A percentile compares a stretch with the other conserved stretches of the same genome.
phyloP scores from a whole-genome alignment of 2,329 filamentous ascomycete genomes.

The Penicillium frequentans region DNA sequence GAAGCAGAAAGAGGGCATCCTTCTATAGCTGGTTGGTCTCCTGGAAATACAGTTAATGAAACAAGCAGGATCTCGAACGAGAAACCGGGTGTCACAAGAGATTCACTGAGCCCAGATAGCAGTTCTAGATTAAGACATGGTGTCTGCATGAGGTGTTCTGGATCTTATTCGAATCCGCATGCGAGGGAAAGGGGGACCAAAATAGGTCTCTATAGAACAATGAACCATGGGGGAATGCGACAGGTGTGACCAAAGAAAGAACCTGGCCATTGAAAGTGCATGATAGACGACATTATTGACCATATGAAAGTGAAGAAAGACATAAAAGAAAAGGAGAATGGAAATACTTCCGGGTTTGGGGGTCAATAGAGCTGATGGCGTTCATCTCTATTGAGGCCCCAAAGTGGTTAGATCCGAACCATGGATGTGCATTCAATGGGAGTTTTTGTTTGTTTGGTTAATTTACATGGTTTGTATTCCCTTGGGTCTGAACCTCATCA shows the following conservation, averaged over 20 bases:
- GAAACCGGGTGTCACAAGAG: neutral
- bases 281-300: neutral
- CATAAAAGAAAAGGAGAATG: neutral
- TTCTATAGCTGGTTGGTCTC: neutral
- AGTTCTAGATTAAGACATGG: neutral
- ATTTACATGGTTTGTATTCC: too few species aligned
- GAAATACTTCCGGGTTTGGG: slow-evolving; percentile 4
- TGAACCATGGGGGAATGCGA: neutral
- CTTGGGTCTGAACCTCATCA: too few species aligned
- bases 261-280: neutral
- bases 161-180: neutral
- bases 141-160: neutral
- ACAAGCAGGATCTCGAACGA: neutral
- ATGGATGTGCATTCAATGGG: neutral
- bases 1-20: neutral
- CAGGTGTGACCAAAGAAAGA: neutral
- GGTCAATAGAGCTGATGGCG: neutral
- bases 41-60: neutral
- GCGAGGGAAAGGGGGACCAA: neutral
- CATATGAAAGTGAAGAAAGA: neutral
- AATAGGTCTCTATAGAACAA: neutral
- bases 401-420: neutral
- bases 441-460: too few species aligned
- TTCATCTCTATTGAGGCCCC: neutral
- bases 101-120: neutral